A percentile compares a stretch with the other conserved stretches of the same genome.
Evolutionary conservation across 2,329 filamentous ascomycete species (phyloP).

Genomic region (Alternaria panax): DNA sequence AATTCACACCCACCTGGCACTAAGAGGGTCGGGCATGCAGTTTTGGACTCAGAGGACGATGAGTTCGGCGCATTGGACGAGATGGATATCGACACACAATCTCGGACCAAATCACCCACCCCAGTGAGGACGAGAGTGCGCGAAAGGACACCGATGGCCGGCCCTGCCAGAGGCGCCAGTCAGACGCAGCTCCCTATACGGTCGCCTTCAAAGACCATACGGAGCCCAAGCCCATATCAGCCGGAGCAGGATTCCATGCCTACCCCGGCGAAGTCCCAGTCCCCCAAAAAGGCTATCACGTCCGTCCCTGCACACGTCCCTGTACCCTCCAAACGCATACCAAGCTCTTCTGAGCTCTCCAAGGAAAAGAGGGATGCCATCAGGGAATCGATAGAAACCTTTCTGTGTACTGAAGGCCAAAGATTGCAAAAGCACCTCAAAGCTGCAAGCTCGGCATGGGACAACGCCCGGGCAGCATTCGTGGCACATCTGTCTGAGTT

Average conservation of each 20-base stretch:
- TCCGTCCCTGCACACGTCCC: conserved; percentile 5
- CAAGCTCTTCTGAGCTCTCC: conserved; percentile 36
- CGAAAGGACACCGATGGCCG: conserved; percentile 23
- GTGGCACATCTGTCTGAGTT: conserved; percentile 35
- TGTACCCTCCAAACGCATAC: conserved; percentile 8
- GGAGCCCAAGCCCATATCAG: conserved; percentile 25
- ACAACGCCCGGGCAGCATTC: conserved; percentile 35
- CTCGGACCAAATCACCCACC: conserved; percentile 17
- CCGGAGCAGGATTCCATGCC: conserved; percentile 25
- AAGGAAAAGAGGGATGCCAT: conserved; percentile 35
- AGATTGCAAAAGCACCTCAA: conserved; percentile 36
- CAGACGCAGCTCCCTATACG: conserved; percentile 31
- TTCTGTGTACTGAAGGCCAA: conserved; percentile 34
- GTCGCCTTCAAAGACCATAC: conserved; percentile 36
- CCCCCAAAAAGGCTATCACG: conserved; percentile 25
- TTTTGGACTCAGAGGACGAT: conserved; percentile 45
- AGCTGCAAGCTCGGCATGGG: conserved; percentile 35
- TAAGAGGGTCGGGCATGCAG: conserved; percentile 28
- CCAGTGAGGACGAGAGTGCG: conserved; percentile 15
- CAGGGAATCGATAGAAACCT: conserved; percentile 28
- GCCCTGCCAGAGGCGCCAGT: conserved; percentile 11
- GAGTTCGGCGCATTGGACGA: conserved; percentile 40
- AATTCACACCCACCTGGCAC: conserved; percentile 19
- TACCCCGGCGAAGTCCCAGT: conserved; percentile 30
- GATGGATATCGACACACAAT: conserved; percentile 30